Conservation (phyloP, 2,329 filamentous ascomycete genomes). For the Tolypocladium sp. region DNA sequence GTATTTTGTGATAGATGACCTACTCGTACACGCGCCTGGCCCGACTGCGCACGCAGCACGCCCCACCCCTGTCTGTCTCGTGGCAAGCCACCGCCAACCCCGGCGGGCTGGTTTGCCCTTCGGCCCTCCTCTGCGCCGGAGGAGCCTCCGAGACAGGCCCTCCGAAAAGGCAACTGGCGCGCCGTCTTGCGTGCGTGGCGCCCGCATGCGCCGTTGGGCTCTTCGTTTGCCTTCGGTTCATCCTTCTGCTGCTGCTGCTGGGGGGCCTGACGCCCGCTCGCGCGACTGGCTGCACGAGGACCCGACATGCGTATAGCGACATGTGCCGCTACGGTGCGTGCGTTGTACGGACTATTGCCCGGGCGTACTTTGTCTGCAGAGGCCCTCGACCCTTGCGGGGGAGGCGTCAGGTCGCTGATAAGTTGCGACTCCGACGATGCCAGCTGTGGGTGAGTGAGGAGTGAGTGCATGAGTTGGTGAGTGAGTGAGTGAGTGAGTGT, state of each 20-base stretch:
- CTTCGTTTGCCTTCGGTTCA: not conserved
- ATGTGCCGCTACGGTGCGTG: not conserved
- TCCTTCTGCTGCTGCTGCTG: not conserved
- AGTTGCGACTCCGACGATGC: not conserved
- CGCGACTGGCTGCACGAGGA: not conserved
- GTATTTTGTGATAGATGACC: slow-evolving; percentile 22
- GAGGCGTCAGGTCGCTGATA: not conserved
- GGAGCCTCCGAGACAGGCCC: not conserved
- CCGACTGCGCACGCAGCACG: not conserved
- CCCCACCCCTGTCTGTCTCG: not conserved
- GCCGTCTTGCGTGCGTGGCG: not conserved
- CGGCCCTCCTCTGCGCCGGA: not conserved
- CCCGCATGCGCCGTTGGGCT: not conserved
- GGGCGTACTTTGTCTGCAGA: not conserved
- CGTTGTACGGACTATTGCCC: not conserved
- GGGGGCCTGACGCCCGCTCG: not conserved
- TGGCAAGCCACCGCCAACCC: not conserved
- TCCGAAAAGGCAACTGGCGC: not conserved
- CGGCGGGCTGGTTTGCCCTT: not conserved
- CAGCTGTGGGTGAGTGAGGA: not conserved
- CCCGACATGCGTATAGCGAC: not conserved
- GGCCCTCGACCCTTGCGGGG: not conserved
- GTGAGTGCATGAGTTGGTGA: too few relatives aligned
- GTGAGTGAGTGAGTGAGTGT: too few relatives aligned
- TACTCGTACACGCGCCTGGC: not conserved